phyloP scores from a whole-genome alignment of 768 basidiomycete species.

The Panus rudis region DNA sequence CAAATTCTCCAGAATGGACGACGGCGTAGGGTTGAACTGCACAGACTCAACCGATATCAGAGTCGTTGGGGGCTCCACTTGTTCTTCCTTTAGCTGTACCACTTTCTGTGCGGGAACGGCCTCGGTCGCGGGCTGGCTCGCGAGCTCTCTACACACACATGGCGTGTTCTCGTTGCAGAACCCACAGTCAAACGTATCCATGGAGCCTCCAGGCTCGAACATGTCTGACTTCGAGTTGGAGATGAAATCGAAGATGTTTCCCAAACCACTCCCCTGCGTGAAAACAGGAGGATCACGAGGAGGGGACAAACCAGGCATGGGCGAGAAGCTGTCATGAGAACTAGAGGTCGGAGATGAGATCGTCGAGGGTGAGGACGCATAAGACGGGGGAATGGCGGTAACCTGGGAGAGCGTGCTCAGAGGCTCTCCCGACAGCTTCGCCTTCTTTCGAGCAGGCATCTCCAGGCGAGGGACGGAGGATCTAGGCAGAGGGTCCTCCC shows the following conservation, averaged over 20 bases:
- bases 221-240: slow-evolving; percentile 22
- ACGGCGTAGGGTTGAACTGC: slow-evolving; percentile 14
- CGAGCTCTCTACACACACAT: slow-evolving; percentile 74
- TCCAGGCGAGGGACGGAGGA: slow-evolving; percentile 19
- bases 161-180: slow-evolving; percentile 64
- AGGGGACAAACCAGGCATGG: slow-evolving; percentile 20
- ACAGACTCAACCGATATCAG: slow-evolving; percentile 10
- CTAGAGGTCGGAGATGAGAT: slow-evolving; percentile 46
- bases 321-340: slow-evolving; percentile 25
- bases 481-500: slow-evolving; percentile 43
- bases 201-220: slow-evolving; percentile 22
- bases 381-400: slow-evolving; percentile 10
- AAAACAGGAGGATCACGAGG: slow-evolving; percentile 23
- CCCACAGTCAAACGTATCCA: slow-evolving; percentile 58
- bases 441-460: slow-evolving; percentile 32
- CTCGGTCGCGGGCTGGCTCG: slow-evolving; percentile 37
- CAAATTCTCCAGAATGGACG: slow-evolving; percentile 70
- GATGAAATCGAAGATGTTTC: slow-evolving; percentile 32
- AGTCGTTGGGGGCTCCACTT: slow-evolving; percentile 12
- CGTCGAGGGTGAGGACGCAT: slow-evolving; percentile 21
- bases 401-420: slow-evolving; percentile 11
- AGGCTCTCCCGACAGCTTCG: slow-evolving; percentile 22
- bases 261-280: slow-evolving; percentile 23
- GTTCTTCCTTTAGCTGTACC: slow-evolving; percentile 26
- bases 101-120: slow-evolving; percentile 12